Evolutionary conservation across 1,284 basidiomycete genomes (phyloP).

Genomic region (Microbotryomycetes sp.): DNA sequence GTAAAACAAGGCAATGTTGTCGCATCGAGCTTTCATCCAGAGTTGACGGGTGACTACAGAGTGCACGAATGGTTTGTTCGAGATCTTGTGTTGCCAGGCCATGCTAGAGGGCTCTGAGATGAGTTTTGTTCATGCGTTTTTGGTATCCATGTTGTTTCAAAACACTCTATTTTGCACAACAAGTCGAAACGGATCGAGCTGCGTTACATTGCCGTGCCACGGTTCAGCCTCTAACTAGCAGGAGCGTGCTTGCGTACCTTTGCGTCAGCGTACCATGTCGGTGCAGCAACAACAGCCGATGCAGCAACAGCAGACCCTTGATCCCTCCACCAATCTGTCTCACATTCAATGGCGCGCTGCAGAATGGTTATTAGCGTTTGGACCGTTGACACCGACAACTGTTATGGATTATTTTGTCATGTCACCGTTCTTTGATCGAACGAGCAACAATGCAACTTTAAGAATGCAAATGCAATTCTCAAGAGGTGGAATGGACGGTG

Average conservation of each 20-base stretch:
- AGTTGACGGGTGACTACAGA: slow-evolving; percentile 71
- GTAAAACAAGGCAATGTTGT: slow-evolving; percentile 80
- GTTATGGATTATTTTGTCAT: slow-evolving; percentile 77
- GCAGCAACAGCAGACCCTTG: slow-evolving; percentile 1
- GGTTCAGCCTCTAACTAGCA: no score
- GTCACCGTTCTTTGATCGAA: slow-evolving; percentile 83
- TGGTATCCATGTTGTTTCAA: no score
- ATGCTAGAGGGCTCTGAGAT: no score
- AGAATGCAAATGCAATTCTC: slow-evolving; percentile 63
- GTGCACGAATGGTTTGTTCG: slow-evolving; percentile 76
- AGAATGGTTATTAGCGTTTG: slow-evolving; percentile 34
- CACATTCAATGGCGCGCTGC: slow-evolving; percentile 37
- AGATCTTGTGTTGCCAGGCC: no score
- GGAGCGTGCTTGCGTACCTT: no score
- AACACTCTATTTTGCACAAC: no score
- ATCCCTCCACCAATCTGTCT: slow-evolving; percentile 7
- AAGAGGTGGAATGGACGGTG: slow-evolving; percentile 50
- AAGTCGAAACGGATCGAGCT: no score
- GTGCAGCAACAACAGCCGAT: no score
- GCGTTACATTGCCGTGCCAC: no score
- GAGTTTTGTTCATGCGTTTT: no score
- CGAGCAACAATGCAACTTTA: slow-evolving; percentile 78
- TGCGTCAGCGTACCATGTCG: no score
- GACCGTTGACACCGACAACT: slow-evolving; percentile 48
- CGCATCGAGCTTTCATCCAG: slow-evolving; percentile 90